Evolutionary conservation across 306 rosid genomes (phyloP).

Genomic region (Cercis canadensis): DNA sequence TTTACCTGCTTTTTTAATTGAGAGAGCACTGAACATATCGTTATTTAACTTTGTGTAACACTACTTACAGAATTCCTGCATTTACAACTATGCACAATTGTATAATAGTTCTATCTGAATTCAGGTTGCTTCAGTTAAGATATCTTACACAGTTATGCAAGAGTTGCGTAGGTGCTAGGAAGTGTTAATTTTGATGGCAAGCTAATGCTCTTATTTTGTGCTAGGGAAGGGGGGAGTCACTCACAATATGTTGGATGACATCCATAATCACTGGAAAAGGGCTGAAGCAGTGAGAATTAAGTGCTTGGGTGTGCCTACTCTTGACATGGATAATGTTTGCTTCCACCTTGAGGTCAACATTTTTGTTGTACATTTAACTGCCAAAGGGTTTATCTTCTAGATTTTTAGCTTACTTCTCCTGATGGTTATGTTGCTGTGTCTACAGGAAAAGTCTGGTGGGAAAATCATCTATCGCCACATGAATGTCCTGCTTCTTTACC

Average conservation of each 20-base stretch:
- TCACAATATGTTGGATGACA: conserved; percentile 89
- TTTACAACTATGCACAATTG: no score
- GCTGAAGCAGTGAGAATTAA: conserved; percentile 97
- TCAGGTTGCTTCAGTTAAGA: no score
- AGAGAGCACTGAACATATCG: not conserved
- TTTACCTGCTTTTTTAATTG: not conserved
- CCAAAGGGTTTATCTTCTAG: not conserved
- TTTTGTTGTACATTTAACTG: not conserved
- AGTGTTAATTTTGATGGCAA: not conserved
- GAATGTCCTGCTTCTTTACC: conserved; percentile 71
- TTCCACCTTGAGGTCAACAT: conserved; percentile 84
- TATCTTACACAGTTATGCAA: no score
- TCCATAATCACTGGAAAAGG: conserved; percentile 91
- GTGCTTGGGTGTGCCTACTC: conserved; percentile 94
- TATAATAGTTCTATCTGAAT: no score
- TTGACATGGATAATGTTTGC: conserved; percentile 90
- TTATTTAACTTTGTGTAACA: no score
- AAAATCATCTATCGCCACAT: conserved; percentile 67
- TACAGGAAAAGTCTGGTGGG: conserved; percentile 88
- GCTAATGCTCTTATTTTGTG: conserved; percentile 41
- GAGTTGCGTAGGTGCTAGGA: no score
- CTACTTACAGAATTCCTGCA: no score
- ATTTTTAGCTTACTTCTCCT: conserved; percentile 31
- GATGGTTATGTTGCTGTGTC: conserved; percentile 41
- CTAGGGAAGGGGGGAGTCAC: conserved; percentile 90